Base-by-base conservation (phyloP, 2,329 filamentous ascomycete genomes). In the Rachicladosporium sp. region DNA sequence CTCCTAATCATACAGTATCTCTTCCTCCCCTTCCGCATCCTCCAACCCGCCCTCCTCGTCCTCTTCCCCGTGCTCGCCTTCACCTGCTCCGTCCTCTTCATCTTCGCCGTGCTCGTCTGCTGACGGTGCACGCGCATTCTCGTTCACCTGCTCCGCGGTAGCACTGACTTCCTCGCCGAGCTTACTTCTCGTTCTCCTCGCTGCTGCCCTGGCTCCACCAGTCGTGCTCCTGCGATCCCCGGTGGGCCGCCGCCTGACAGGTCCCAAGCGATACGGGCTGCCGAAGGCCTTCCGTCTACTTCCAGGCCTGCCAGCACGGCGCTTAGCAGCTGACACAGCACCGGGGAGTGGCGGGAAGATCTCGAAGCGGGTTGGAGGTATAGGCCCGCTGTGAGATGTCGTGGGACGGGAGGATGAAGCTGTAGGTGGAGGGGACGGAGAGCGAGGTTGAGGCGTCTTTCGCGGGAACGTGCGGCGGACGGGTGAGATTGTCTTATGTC, bases 321-420 rank as follows among this genome's bases (percentile, higher is more conserved):
- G 51, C 40, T 55, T 60, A 6, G 50, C 45, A 15, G 50, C 37
- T n/a, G 43, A 40, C n/a, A 61, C 54, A n/a, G 43, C 38, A 29
- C 72, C 72, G 12, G 73, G 73, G 6, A 82, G 62, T 0, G 80
- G 74, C 6, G 85, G 85, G 52, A 83, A 89, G 31, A 91, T 76
- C 50, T 87, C 80, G 57, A 87, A 93, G 29, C 84, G 74, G 2
- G 69, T 76, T 0, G 77, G 67, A 2, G 82, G 82, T 19, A 91
- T 81, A 7, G 56, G 49, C 36, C 46, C 40, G 45, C 50, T 43
- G 30, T 53, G 53, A 3, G 52, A 52, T 30, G 46, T 49, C 10
- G 52, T 51, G 36, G 43, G 44, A 9, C 41, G 43, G n/a, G 40
- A 44, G 35, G 43, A 42, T 5, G 44, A 49, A 19, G 43, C 43